Evolutionary conservation across 177 flowering plant species (phyloP), one percentile per base, ranked within the genome.

Genomic region (Telopea speciosissima): DNA sequence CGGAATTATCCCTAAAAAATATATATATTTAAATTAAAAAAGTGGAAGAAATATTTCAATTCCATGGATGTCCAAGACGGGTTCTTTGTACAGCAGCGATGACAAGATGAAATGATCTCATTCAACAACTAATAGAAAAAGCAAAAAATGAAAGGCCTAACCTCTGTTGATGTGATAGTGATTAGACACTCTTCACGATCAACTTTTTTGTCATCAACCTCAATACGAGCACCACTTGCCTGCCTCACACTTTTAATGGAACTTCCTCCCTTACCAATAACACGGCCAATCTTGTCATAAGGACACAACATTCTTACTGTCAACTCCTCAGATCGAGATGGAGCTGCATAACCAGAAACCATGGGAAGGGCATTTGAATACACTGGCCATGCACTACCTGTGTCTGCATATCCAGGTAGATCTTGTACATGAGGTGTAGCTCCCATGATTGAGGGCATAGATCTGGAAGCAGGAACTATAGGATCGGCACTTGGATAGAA

Each of bases 241-340:
- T 93, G 91, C 83, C 98, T 88, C 65, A 91, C 84, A 79, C 81
- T 83, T 79, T 90, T 93, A 70, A 96, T 90, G 36, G 91, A 85
- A 70, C 78, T 75, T 16, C 98, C 99, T 70, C 97, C 95, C 81
- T 79, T 91, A 54, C 99, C 99, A 83, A 96, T 93, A 68, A 96
- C 98, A 77, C 97, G 99, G 25, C 99, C 98, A 83, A 96, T 91
- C 70, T 86, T 87, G 72, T 85, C 86, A 71, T 77, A 76, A 13
- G 98, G 95, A 73, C 99, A 96, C 78, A 96, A 72, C 4, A 96
- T 80, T 80, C 86, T 83, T 12, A 93, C 33, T 23, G 74, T 68
- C 68, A 96, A 81, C 75, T 93, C 98, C 83, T 86, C 92, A 10
- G 91, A 84, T 61, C 70, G 83, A 54, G 91, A 74, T 11, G 86